phyloP scores from a whole-genome alignment of 352 stramenopile genomes.

The Globisporangium rhizosaccharum region DNA sequence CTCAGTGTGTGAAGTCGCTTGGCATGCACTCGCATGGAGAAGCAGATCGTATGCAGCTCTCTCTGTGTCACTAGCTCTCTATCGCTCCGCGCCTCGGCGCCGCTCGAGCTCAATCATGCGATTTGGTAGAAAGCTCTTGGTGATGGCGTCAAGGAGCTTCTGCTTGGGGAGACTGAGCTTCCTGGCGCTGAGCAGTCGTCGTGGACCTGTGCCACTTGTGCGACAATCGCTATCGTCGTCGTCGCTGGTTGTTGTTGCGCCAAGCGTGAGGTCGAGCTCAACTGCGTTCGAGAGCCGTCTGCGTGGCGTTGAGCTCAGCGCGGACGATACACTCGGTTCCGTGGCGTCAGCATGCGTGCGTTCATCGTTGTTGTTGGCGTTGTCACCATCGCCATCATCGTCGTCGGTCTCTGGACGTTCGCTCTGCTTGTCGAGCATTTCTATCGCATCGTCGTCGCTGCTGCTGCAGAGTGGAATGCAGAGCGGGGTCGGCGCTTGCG shows the following conservation, averaged over 20 bases:
- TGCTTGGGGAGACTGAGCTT: conserved; percentile 56
- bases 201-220: conserved; percentile 3
- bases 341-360: too few species aligned
- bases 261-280: conserved; percentile 38
- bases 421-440: background rate
- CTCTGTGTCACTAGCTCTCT: background rate
- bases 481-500: conserved; percentile 29
- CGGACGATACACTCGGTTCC: too few species aligned
- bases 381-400: conserved; percentile 13
- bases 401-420: conserved; percentile 7
- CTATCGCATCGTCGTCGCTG: background rate
- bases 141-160: conserved; percentile 60
- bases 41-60: too few species aligned
- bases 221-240: conserved; percentile 10
- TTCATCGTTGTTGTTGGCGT: background rate
- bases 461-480: conserved; percentile 22
- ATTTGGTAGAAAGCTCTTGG: conserved; percentile 29
- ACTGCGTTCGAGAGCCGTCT: conserved; percentile 44
- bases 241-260: conserved; percentile 16
- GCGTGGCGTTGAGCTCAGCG: conserved; percentile 30
- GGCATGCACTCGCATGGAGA: too few species aligned
- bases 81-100: background rate
- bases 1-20: background rate
- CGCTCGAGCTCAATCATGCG: background rate
- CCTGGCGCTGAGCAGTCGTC: conserved; percentile 9